Evolutionary conservation across 2,329 filamentous ascomycete genomes (phyloP), one percentile per base, ranked within the genome.

Genomic region (Penicillium hesseltinei): DNA sequence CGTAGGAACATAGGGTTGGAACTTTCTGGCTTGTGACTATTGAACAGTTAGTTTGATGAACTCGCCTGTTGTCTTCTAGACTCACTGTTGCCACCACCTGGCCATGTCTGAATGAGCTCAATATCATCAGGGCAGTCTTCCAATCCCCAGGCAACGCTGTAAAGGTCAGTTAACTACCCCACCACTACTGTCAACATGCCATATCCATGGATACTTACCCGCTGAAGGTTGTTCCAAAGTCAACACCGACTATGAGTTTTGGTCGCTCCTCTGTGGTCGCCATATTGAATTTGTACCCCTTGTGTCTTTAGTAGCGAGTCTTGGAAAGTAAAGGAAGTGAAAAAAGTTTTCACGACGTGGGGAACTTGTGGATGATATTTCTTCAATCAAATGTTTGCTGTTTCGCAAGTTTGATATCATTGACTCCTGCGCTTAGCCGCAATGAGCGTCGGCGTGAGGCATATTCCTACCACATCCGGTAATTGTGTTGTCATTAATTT

Each of bases 221-320:
- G 44, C 66, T 71, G 48, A 64, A 72, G 9, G 70, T 72, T 15
- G 69, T 72, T 2, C 69, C 70, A 47, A 71, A 72, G 46, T 72
- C 69, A 23, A 71, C 42, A 1, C 66, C 69, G 13, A 72, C 60
- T 25, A 69, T 55, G 9, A 71, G 29, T 19, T 39, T 50, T 6
- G 61, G 47, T 11, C 42, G 35, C 0, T 40, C 39, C 11, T 47
- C 42, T 19, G 11, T n/a, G 29, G 13, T 29, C 1, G 40, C 5
- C 35, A 54, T 50, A 11, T 36, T 36, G 29, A 33, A 21, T 27
- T 25, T 17, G 9, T 29, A 51, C 8, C 4, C 7, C 5, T 35
- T 19, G 31, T 29, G 5, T 8, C 17, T 50, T 29, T 17, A 11
- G 21, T 17, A 8, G 3, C 1, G 2, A 51, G 2, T 19, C 15